A percentile compares a stretch with the other conserved stretches of the same genome.
Conservation (phyloP, 2,329 filamentous ascomycete genomes). For the Penicillium sp. region DNA sequence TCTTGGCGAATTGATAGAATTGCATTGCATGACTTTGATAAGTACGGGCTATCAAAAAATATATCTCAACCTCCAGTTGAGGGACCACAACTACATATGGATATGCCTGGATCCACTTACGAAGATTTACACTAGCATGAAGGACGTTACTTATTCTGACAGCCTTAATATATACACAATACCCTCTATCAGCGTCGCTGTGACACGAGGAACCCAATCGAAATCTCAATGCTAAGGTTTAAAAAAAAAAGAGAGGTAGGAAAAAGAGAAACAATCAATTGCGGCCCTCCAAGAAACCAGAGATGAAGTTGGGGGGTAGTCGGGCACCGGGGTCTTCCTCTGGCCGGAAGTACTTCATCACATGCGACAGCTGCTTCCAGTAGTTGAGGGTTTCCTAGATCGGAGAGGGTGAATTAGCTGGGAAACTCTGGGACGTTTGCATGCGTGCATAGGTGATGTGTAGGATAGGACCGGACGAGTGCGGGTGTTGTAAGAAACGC, state of each 20-base stretch:
- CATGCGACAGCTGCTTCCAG: conserved; percentile 96
- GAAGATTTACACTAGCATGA: neutral
- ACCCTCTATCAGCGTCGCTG: conserved; percentile 33
- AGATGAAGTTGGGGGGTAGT: conserved; percentile 88
- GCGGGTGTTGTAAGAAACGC: neutral
- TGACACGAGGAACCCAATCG: conserved; percentile 15
- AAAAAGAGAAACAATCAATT: conserved; percentile 39
- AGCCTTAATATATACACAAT: conserved; percentile 42
- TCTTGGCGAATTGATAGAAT: conserved; percentile 13
- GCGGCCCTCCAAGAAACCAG: conserved; percentile 89
- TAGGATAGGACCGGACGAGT: neutral
- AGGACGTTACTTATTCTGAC: conserved; percentile 35
- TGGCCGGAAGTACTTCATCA: conserved; percentile 94
- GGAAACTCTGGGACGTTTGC: neutral
- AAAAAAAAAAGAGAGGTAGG: conserved; percentile 21
- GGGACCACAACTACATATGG: neutral
- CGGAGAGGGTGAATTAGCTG: neutral
- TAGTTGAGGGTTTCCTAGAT: conserved; percentile 94
- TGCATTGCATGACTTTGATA: neutral
- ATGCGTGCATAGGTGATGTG: neutral
- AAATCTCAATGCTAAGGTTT: conserved; percentile 28
- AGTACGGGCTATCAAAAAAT: neutral
- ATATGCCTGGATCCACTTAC: too few species aligned
- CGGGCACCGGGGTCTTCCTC: conserved; percentile 78
- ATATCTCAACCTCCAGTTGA: neutral